Base-by-base conservation (phyloP, 768 basidiomycete species). In the Phlebiopsis gigantea region DNA sequence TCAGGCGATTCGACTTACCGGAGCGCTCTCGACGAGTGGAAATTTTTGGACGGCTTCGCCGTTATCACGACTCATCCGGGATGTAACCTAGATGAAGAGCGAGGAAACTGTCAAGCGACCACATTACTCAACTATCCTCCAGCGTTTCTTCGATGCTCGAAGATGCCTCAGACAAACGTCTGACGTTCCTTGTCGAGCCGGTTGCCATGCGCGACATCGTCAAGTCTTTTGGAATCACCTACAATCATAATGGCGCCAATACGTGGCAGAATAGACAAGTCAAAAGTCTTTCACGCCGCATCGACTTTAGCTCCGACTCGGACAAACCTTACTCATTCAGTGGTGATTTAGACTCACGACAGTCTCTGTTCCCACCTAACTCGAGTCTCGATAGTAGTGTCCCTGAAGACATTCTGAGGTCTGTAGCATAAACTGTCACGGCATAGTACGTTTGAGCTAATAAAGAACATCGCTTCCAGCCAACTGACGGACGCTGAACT, bases 281-380 rank as follows among this genome's bases (percentile, higher is more conserved):
- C 24, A 17, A 30, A 30, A 19, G 31, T 17, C 19, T 47, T 8
- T 15, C 46, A 10, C 24, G 29, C 4, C 51, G 57, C 7, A 34
- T 39, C 15, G 49, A 25, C 10, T 53, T 24, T n/a, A 34, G 15
- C 17, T 46, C 53, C 17, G 51, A 45, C 2, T 31, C n/a, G n/a
- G n/a, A 41, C 43, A 34, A n/a, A 31, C 45, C 57, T 5, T 15
- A 34, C n/a, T n/a, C n/a, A n/a, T n/a, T n/a, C n/a, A n/a, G n/a
- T n/a, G n/a, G n/a, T n/a, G n/a, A n/a, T n/a, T 4, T 53, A 22
- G 21, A 15, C 12, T 29, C 49, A 6, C 57, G 51, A 29, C 17
- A 53, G 2, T 30, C 57, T n/a, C 44, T 58, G 7, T 58, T 51
- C 51, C 57, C 57, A 19, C 57, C 57, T 1, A 57, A 51, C 30